Percentiles rank a stretch among this genome's conserved stretches.
phyloP scores from a whole-genome alignment of 768 basidiomycete genomes.

The Agaricus sinodeliciosus region DNA sequence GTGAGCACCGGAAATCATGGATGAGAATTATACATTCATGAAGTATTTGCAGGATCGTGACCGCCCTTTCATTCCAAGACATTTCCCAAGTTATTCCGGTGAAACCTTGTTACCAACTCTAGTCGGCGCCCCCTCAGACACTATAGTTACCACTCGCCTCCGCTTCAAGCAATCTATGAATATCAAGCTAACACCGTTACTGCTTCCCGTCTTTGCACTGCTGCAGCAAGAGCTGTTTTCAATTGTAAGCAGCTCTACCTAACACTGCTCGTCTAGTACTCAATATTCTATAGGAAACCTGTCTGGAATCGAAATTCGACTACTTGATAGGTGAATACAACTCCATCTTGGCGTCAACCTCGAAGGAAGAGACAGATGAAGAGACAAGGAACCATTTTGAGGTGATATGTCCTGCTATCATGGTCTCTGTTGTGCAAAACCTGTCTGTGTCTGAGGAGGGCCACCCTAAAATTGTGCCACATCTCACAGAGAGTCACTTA shows the following conservation, averaged over 20 bases:
- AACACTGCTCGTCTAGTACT: not conserved
- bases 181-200: constrained; percentile 49
- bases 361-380: not conserved
- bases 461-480: constrained; percentile 20
- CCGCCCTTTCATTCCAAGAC: not conserved
- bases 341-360: not conserved
- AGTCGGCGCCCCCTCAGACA: constrained; percentile 10
- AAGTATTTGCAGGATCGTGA: not conserved
- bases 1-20: constrained; percentile 24
- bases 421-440: constrained; percentile 42
- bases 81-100: not conserved
- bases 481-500: constrained; percentile 13
- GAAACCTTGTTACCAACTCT: not conserved
- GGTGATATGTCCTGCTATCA: constrained; percentile 13
- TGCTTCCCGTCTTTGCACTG: constrained; percentile 33
- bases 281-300: constrained; percentile 18
- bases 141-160: constrained; percentile 35
- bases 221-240: constrained; percentile 42
- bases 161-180: constrained; percentile 29
- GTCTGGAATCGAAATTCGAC: constrained; percentile 34
- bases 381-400: not conserved
- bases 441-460: constrained; percentile 29
- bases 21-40: constrained; percentile 14
- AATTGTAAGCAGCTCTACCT: constrained; percentile 29
- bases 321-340: constrained; percentile 30